Evolutionary conservation across 352 stramenopile species (phyloP).

Genomic region (Pilasporangium apinafurcum): DNA sequence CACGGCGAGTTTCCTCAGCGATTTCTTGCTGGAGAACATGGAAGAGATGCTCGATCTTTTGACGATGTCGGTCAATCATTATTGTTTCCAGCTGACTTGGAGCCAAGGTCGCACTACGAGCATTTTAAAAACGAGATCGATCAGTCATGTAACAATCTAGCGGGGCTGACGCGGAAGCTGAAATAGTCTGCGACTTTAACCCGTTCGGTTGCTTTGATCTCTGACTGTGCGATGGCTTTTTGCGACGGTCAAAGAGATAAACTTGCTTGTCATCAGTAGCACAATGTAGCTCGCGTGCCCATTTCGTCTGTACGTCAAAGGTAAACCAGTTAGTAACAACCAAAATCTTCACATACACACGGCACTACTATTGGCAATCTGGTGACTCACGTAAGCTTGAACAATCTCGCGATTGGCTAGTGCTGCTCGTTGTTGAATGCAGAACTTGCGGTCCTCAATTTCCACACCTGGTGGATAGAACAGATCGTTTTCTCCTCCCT

Average conservation of each 20-base stretch:
- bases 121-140: too few relatives aligned
- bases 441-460: conserved; percentile 26
- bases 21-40: conserved; percentile 56
- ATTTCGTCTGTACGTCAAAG: conserved; percentile 25
- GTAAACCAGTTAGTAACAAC: background rate
- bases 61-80: conserved; percentile 40
- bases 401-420: conserved; percentile 13
- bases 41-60: conserved; percentile 52
- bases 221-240: conserved; percentile 2
- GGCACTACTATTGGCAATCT: background rate
- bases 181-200: too few relatives aligned
- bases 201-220: conserved; percentile 1
- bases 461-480: conserved; percentile 21
- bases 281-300: conserved; percentile 38
- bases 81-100: conserved; percentile 3
- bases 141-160: too few relatives aligned
- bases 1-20: conserved; percentile 39
- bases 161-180: too few relatives aligned
- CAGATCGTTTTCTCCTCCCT: background rate
- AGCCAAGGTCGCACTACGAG: too few relatives aligned
- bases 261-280: conserved; percentile 27
- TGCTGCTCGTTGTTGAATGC: conserved; percentile 15
- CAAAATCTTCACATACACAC: background rate
- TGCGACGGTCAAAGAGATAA: conserved; percentile 43
- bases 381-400: conserved; percentile 17